Conservation (phyloP, 2,329 filamentous ascomycete species). For the Arachnopeziza araneosa region DNA sequence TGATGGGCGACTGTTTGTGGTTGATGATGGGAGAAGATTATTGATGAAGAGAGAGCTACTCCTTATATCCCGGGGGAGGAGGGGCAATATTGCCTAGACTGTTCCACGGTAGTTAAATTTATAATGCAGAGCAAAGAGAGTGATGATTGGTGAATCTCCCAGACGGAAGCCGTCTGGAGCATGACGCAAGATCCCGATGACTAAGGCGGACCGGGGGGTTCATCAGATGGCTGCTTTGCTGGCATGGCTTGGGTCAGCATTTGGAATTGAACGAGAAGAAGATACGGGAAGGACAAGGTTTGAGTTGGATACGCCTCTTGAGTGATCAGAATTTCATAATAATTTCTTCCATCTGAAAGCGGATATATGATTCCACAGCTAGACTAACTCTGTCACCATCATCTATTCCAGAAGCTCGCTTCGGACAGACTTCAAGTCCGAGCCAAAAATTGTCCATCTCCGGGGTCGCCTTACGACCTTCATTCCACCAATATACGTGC, state of each 20-base stretch:
- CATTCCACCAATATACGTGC: slow-evolving; percentile 36
- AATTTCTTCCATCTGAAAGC: neutral
- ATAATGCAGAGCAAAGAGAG: neutral
- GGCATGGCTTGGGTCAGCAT: neutral
- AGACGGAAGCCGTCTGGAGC: too few species aligned
- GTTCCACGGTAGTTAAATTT: neutral
- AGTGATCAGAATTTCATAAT: neutral
- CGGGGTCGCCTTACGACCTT: slow-evolving; percentile 60
- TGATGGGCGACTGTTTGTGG: slow-evolving; percentile 31
- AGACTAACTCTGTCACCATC: too few species aligned
- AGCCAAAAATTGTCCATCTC: neutral
- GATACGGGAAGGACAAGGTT: neutral
- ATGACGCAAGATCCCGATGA: neutral
- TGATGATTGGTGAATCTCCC: neutral
- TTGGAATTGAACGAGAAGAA: neutral
- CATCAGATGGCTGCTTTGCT: neutral
- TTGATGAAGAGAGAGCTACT: neutral
- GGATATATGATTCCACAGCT: neutral
- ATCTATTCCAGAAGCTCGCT: neutral
- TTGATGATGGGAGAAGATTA: slow-evolving; percentile 3
- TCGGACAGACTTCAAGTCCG: neutral
- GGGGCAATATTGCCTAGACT: neutral
- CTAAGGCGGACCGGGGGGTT: too few species aligned
- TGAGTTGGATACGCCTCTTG: neutral
- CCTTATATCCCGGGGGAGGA: neutral